Evolutionary conservation across 495 filamentous ascomycete species (phyloP).

Genomic region (Aspergillus baeticus): DNA sequence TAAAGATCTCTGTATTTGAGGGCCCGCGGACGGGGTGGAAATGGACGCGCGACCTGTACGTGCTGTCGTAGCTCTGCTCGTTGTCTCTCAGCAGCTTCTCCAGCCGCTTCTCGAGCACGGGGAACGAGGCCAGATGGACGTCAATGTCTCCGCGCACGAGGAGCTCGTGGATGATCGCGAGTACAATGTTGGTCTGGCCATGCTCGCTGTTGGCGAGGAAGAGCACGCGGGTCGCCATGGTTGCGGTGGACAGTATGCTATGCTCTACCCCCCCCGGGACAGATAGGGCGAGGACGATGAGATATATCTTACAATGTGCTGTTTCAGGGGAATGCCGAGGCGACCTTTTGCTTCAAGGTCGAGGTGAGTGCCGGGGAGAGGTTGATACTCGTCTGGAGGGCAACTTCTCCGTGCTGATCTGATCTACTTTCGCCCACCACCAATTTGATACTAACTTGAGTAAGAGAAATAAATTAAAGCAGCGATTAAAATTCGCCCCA

Average conservation of each 20-base stretch:
- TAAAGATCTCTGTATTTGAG: conserved; percentile 41
- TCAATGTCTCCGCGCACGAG: conserved; percentile 41
- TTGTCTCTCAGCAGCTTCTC: conserved; percentile 33
- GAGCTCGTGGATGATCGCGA: conserved; percentile 53
- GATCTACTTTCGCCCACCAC: too few relatives aligned
- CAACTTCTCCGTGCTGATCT: too few relatives aligned
- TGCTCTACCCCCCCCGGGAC: background rate
- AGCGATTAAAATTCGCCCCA: too few relatives aligned
- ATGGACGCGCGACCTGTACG: conserved; percentile 25
- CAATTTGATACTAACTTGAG: too few relatives aligned
- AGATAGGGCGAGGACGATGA: background rate
- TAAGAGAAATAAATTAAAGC: too few relatives aligned
- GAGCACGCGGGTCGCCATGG: conserved; percentile 27
- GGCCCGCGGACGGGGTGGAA: conserved; percentile 46
- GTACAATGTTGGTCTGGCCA: conserved; percentile 55
- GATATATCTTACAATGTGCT: background rate
- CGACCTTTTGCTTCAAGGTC: background rate
- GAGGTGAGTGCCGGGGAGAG: background rate
- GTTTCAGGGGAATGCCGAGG: background rate
- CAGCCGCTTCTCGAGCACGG: conserved; percentile 28
- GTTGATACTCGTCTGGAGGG: background rate
- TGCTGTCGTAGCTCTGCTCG: conserved; percentile 19
- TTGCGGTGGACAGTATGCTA: background rate
- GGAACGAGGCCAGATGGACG: conserved; percentile 54
- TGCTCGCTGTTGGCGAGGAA: conserved; percentile 57